Conservation (phyloP, 805 yeast species). For the Hanseniaspora jakobsenii region DNA sequence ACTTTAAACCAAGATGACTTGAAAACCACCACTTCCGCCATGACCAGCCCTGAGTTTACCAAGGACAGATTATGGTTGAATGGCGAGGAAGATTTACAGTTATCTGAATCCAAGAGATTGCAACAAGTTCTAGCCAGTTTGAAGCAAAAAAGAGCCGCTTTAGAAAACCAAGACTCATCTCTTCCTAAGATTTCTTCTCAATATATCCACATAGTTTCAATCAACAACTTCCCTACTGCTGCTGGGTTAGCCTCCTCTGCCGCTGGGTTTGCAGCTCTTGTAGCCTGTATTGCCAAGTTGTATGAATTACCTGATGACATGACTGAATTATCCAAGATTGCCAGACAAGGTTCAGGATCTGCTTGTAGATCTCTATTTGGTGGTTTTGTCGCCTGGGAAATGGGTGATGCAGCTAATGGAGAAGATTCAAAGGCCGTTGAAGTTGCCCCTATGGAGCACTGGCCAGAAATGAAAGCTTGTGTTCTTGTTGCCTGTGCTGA, state of each 20-base stretch:
- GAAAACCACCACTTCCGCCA: slow-evolving; percentile 82
- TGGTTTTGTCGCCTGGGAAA: slow-evolving; percentile 98
- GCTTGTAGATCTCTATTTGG: slow-evolving; percentile 96
- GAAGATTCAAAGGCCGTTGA: slow-evolving; percentile 88
- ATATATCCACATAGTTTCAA: slow-evolving; percentile 72
- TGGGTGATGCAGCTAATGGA: slow-evolving; percentile 73
- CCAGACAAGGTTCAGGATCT: slow-evolving; percentile 96
- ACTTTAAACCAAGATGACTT: slow-evolving; percentile 85
- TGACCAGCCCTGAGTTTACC: slow-evolving; percentile 45
- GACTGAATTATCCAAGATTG: slow-evolving; percentile 81
- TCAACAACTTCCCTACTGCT: slow-evolving; percentile 97
- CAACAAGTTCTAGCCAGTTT: slow-evolving; percentile 67
- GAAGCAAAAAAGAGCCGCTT: slow-evolving; percentile 48
- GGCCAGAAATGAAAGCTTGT: slow-evolving; percentile 90
- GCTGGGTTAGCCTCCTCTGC: slow-evolving; percentile 98
- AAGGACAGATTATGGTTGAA: slow-evolving; percentile 73
- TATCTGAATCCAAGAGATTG: slow-evolving; percentile 50
- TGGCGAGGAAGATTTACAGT: slow-evolving; percentile 52
- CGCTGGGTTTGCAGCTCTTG: slow-evolving; percentile 96
- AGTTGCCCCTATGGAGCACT: slow-evolving; percentile 69
- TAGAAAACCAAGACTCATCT: slow-evolving; percentile 43
- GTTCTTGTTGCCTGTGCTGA: slow-evolving; percentile 85
- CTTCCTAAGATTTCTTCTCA: slow-evolving; percentile 52
- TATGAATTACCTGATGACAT: slow-evolving; percentile 74
- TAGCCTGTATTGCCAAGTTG: slow-evolving; percentile 73